phyloP scores from a whole-genome alignment of 305 asterid species.

The Andrographis paniculata region DNA sequence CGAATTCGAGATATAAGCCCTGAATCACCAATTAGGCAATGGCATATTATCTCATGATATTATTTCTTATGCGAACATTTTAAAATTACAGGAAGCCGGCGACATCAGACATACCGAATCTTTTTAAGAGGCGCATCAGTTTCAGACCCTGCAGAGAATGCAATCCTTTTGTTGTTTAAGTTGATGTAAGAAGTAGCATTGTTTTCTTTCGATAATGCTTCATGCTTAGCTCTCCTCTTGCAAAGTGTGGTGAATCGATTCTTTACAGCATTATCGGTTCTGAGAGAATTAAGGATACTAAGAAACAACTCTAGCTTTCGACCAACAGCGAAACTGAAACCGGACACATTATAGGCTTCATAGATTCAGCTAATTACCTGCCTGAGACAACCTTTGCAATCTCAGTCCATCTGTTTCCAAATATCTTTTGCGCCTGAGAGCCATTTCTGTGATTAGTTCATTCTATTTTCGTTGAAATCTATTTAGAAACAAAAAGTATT shows the following conservation, averaged over 20 bases:
- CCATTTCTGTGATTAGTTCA: constrained; percentile 22
- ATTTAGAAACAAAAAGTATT: not conserved
- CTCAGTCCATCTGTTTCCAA: constrained; percentile 98
- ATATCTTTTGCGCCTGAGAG: constrained; percentile 88
- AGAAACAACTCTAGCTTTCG: constrained; percentile 15
- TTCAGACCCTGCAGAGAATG: constrained; percentile 54
- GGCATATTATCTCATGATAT: constrained; percentile 10
- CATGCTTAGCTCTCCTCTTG: constrained; percentile 89
- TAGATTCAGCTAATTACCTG: constrained; percentile 55
- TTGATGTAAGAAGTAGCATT: constrained; percentile 48
- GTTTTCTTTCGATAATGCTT: constrained; percentile 86
- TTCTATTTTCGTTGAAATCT: not conserved
- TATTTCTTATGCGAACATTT: constrained; percentile 11
- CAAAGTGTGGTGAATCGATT: constrained; percentile 94
- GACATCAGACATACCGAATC: constrained; percentile 44
- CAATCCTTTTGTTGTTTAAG: constrained; percentile 72
- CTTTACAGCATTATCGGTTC: constrained; percentile 99
- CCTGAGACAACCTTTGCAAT: constrained; percentile 99
- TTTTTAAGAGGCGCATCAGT: constrained; percentile 45
- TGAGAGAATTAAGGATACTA: constrained; percentile 22
- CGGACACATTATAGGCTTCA: not conserved
- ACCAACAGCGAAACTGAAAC: not conserved
- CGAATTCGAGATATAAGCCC: constrained; percentile 32
- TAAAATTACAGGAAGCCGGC: constrained; percentile 8
- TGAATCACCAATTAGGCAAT: constrained; percentile 27